phyloP scores from a whole-genome alignment of 805 yeast species.

The Debaryomyces tyrocola region DNA sequence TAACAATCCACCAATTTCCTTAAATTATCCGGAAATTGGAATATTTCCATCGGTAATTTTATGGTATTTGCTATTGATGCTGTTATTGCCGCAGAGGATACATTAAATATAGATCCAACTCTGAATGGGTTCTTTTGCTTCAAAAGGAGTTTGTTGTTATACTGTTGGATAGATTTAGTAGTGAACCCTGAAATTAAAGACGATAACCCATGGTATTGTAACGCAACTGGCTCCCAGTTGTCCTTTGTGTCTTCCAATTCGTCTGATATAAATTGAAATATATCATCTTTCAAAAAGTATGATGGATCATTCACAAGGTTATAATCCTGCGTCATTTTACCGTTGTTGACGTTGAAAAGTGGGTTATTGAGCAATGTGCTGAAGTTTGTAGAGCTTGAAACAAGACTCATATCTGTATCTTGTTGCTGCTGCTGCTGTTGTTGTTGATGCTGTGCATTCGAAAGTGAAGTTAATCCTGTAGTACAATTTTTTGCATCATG shows the following conservation, averaged over 20 bases:
- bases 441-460: background rate
- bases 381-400: background rate
- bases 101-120: conserved; percentile 24
- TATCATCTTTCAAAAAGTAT: conserved; percentile 14
- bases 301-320: conserved; percentile 14
- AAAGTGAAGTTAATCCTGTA: background rate
- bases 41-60: conserved; percentile 17
- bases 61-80: conserved; percentile 10
- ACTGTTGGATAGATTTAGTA: conserved; percentile 14
- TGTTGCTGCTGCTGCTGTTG: too few species aligned
- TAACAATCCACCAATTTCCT: conserved; percentile 15
- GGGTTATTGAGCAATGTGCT: conserved; percentile 2
- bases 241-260: conserved; percentile 11
- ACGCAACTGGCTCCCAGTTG: conserved; percentile 16
- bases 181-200: conserved; percentile 21
- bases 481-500: conserved; percentile 1
- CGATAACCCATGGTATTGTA: conserved; percentile 21
- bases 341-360: background rate
- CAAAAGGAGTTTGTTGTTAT: conserved; percentile 9
- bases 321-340: conserved; percentile 1
- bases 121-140: conserved; percentile 17
- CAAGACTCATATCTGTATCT: background rate
- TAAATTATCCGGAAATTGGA: conserved; percentile 14
- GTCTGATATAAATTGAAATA: conserved; percentile 14
- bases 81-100: conserved; percentile 12